Conservation (phyloP, 2,329 filamentous ascomycete species). For the Pseudocercospora macadamiae region DNA sequence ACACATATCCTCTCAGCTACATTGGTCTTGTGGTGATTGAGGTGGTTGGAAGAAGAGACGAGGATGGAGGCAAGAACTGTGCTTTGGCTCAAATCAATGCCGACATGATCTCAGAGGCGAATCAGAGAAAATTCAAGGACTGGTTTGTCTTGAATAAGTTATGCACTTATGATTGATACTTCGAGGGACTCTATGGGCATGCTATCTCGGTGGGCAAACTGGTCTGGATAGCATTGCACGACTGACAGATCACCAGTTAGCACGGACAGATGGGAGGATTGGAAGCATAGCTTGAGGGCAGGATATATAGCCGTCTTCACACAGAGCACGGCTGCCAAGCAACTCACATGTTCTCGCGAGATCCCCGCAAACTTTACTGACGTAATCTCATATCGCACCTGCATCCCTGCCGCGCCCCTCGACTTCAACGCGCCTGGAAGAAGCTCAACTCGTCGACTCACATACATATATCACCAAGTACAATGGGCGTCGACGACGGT, state of each 20-base stretch:
- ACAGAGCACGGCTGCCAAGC: too few species aligned
- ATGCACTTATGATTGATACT: neutral
- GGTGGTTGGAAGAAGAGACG: neutral
- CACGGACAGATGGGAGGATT: too few species aligned
- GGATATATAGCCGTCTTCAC: too few species aligned
- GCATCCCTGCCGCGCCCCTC: too few species aligned
- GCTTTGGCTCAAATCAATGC: neutral
- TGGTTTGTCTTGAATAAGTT: slow-evolving; percentile 3
- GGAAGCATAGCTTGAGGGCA: too few species aligned
- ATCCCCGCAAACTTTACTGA: neutral
- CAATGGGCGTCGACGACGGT: neutral
- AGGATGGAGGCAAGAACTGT: neutral
- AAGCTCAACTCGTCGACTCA: too few species aligned
- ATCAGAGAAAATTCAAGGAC: neutral
- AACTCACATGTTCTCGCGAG: neutral
- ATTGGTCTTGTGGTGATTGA: neutral
- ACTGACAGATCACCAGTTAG: too few species aligned
- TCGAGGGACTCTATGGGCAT: too few species aligned
- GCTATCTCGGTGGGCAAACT: too few species aligned
- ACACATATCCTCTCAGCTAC: neutral
- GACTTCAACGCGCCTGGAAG: too few species aligned
- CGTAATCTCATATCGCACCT: neutral
- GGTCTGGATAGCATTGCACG: too few species aligned
- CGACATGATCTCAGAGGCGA: neutral
- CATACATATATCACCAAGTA: too few species aligned